Percentiles rank a stretch among this genome's conserved stretches.
These are phyloP conservation scores for Fusarium sp. DNA, from an alignment of 2,329 filamentous ascomycete species.

Conservation along the genomic window DNA sequence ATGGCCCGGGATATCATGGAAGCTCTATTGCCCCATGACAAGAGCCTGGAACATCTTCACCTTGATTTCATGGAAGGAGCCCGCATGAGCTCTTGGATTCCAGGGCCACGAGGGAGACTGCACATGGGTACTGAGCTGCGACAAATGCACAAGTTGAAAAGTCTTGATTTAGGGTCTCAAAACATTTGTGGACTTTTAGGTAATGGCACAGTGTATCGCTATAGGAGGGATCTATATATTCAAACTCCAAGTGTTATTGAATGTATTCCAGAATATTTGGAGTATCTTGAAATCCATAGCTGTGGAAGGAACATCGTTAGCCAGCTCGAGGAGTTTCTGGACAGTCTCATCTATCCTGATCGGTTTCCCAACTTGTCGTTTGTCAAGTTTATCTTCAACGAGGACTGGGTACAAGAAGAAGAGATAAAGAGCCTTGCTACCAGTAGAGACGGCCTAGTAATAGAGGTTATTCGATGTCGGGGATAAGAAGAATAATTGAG, in stretches of 20 bases:
- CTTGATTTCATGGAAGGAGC: neutral
- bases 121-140: neutral
- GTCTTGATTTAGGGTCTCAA: neutral
- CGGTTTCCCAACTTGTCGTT: neutral
- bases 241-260: neutral
- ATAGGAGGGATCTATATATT: accelerated
- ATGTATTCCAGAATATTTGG: neutral
- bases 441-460: neutral
- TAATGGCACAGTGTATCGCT: neutral
- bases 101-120: neutral
- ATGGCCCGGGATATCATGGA: neutral
- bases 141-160: neutral
- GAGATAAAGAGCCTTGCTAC: neutral
- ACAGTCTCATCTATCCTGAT: neutral
- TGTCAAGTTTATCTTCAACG: neutral
- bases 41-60: neutral
- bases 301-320: neutral
- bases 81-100: accelerated
- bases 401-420: neutral
- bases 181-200: neutral
- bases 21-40: neutral
- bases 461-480: neutral
- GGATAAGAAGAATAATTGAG: neutral
- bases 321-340: neutral
- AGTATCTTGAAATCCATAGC: neutral